Evolutionary conservation across 2,329 filamentous ascomycete genomes (phyloP), one percentile per base, ranked within the genome.

Genomic region (Fusarium dimerum): DNA sequence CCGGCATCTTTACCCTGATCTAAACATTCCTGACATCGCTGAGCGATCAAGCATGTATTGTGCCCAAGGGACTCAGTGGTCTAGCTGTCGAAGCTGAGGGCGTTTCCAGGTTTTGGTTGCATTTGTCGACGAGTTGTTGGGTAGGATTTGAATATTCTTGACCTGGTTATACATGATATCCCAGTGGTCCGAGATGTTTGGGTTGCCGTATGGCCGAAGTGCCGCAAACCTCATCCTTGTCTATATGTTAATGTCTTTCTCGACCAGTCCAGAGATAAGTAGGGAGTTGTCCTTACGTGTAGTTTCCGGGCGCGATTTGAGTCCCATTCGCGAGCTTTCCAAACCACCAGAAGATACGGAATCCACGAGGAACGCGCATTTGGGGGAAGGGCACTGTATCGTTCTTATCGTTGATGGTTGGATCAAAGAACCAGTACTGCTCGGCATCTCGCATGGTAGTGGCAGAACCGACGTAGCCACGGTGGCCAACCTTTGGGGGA

Each of bases 391-490:
- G 49, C 11, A 71, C 57, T 1, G 72, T 72, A 47, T 75, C 71
- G 15, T 71, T 65, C n/a, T 70, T 70, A 55, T 73, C 66, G 48
- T 73, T 69, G 6, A 64, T 52, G 0, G 52, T 57, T 1, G 71
- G 70, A n/a, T 72, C 68, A 43, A 71, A 76, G 57, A 66, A 70
- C 56, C 62, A 59, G 43, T 65, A 65, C 32, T 61, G 46, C 44
- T 62, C 66, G 15, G 73, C 59, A 47, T 68, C 62, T 43, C 68
- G 64, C 69, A 73, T 73, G 16, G 68, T 71, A 6, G 73, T 73
- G 4, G 73, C 73, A 1, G 74, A 72, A 17, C 77, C 76, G 44
- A 79, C 59, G 48, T 71, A 79, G n/a, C 71, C 70, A 12, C 65
- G 64, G 46, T 71, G 45, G 17, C 74, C 74, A 3, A 69, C 56